Conservation (phyloP, 2,329 filamentous ascomycete genomes). For the Huntiella decipiens region DNA sequence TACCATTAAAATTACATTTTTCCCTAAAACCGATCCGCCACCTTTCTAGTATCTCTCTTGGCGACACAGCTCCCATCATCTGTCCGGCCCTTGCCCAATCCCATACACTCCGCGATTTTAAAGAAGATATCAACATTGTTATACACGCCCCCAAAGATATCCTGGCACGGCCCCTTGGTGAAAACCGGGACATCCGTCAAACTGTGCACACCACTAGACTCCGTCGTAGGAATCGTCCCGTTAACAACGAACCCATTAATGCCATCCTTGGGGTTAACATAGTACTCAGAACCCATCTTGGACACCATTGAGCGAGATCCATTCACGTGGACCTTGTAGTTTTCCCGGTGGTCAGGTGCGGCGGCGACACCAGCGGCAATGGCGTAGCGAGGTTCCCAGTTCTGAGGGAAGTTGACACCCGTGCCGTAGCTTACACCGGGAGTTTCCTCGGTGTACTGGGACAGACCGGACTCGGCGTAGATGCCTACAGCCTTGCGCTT, state of each 20-base stretch:
- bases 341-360: conserved; percentile 56
- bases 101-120: conserved; percentile 51
- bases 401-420: conserved; percentile 57
- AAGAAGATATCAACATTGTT: conserved; percentile 58
- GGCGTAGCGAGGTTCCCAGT: conserved; percentile 73
- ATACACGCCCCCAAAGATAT: conserved; percentile 53
- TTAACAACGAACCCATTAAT: conserved; percentile 52
- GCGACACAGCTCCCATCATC: conserved; percentile 2
- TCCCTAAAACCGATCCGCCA: conserved; percentile 9
- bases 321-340: conserved; percentile 50
- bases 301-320: conserved; percentile 44
- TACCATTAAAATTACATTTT: background rate
- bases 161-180: conserved; percentile 60
- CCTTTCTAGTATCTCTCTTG: conserved; percentile 6
- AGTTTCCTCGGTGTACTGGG: conserved; percentile 47
- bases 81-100: conserved; percentile 22
- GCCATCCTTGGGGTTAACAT: conserved; percentile 49
- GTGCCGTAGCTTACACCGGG: conserved; percentile 49
- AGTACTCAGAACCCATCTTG: conserved; percentile 36
- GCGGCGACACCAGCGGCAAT: conserved; percentile 55
- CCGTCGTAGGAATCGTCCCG: conserved; percentile 47
- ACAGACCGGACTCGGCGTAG: conserved; percentile 55
- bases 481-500: conserved; percentile 59
- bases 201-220: conserved; percentile 54
- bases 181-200: conserved; percentile 65